Conservation (phyloP, 2,329 filamentous ascomycete genomes). For the Penicillium sp. region DNA sequence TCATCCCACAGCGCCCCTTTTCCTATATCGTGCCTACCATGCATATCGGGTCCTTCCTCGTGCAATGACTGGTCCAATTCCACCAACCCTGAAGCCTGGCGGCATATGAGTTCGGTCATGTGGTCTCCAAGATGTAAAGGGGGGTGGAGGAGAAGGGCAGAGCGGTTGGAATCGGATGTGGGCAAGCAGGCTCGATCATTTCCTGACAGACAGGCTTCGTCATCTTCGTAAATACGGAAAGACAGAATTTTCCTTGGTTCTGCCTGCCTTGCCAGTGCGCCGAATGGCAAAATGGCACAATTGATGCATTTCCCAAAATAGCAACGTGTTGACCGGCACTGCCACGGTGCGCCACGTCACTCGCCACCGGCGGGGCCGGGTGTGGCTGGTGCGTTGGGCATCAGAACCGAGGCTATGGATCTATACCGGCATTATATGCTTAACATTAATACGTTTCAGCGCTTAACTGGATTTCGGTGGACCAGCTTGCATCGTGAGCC, state of each 20-base stretch:
- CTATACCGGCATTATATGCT: not conserved
- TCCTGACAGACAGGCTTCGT: not conserved
- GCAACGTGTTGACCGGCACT: conserved; percentile 14
- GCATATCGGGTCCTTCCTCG: conserved; percentile 11
- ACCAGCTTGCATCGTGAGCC: conserved; percentile 1
- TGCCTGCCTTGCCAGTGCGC: not conserved
- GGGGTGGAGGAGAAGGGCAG: not conserved
- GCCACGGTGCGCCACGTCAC: conserved; percentile 21
- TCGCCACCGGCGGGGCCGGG: conserved; percentile 13
- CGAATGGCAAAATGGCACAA: conserved; percentile 6
- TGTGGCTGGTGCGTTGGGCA: conserved; percentile 13
- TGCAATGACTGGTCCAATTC: conserved; percentile 18
- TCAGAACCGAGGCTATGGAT: not conserved
- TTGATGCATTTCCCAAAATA: conserved; percentile 15
- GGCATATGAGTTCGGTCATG: conserved; percentile 32
- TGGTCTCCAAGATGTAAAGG: conserved; percentile 16
- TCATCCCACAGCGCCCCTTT: conserved; percentile 20
- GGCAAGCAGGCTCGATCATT: not conserved
- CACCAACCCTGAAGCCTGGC: conserved; percentile 23
- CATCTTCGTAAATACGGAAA: not conserved
- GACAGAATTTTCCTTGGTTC: not conserved
- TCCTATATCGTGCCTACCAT: conserved; percentile 10
- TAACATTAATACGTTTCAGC: conserved; percentile 2
- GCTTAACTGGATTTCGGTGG: conserved; percentile 9
- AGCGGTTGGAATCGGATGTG: conserved; percentile 12